Evolutionary conservation across 192 early-diverging fungal species (phyloP), one percentile per base, ranked within the genome.

Genomic region (Podila epigama): DNA sequence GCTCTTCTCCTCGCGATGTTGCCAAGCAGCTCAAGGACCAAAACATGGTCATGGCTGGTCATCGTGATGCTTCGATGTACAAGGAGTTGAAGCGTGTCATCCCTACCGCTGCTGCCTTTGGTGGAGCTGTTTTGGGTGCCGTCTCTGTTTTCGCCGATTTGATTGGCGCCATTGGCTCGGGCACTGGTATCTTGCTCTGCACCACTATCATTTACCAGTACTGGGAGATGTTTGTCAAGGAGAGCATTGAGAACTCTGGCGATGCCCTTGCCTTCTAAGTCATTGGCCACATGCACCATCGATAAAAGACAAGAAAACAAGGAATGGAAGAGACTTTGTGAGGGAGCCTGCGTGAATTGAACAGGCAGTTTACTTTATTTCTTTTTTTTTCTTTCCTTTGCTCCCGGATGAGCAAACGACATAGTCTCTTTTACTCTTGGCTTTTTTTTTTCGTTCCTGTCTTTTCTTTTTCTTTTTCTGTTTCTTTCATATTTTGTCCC

Each of bases 131-230:
- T 82, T 92, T 99, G 78, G 97, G 96, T 59, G 91, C 93, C n/a
- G 82, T 99, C 59, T 95, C 93, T 34, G 96, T 99, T 35, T 81
- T 92, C 69, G 98, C 98, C 20, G 98, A 99, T 86, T 88, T 99
- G 73, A 82, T 99, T 35, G 96, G 95, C 50, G 98, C 98, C 20
- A 96, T 99, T 86, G 98, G 98, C 22, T 97, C 95, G 28, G 98
- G 98, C 35, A 99, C 98, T 15, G 98, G 98, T 89, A 99, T 99
- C 66, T 82, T 99, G 67, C 79, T 99, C 37, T 94, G 95, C 53
- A 96, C 97, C 25, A 99, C 98, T 32, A 98, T 96, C 65, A 99
- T 99, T 81, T 99, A 97, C 89, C 95, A 96, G 84, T 96, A 97
- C 87, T 96, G 95, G 88, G 95, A 96, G 81, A 90, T 95, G 75